Base-by-base conservation (phyloP, 108 stramenopile genomes). In the Parietichytrium sp. region DNA sequence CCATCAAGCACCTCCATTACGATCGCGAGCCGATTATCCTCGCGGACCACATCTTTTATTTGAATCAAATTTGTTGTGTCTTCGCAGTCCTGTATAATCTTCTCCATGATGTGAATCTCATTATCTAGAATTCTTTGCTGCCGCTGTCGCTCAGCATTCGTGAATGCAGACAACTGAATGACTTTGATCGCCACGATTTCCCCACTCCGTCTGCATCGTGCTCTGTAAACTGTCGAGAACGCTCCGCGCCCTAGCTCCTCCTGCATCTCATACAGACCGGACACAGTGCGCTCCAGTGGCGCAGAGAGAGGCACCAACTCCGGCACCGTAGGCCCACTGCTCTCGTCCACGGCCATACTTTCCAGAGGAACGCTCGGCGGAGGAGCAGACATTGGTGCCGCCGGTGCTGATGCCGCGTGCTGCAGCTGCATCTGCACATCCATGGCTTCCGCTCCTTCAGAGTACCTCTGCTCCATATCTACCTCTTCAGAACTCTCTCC, bases 21-120 rank as follows among this genome's bases (percentile, higher is more conserved):
- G 79, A 89, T 84, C n/a, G 61, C 61, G 13, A 72, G 33, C 10
- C 61, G 61, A 42, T 72, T 72, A 23, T 72, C 61, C 33, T 72
- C 61, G 29, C 61, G 61, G 33, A 72, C 61, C 10, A 72, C 61
- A 25, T 72, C 61, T 42, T 72, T 72, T 33, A 72, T 36, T n/a
- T 23, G 13, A 25, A 72, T 72, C 7, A 72, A 25, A 3, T 72
- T 72, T 15, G 61, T 72, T 6, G 61, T 72, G 20, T 72, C 61
- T n/a, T n/a, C n/a, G 42, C 61, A 72, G 38, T 42, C n/a, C 61
- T 72, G 38, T 6, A 33, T 33, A 25, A 72, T 72, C 23, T 42
- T 33, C 61, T 72, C 38, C 61, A 72, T 72, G 61, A 72, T 72
- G 15, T 72, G 36, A 42, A 72, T 72, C 3, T 72, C 61, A 27